Base-by-base conservation (phyloP, 257 asterid species). In the Capsicum rhomboideum region DNA sequence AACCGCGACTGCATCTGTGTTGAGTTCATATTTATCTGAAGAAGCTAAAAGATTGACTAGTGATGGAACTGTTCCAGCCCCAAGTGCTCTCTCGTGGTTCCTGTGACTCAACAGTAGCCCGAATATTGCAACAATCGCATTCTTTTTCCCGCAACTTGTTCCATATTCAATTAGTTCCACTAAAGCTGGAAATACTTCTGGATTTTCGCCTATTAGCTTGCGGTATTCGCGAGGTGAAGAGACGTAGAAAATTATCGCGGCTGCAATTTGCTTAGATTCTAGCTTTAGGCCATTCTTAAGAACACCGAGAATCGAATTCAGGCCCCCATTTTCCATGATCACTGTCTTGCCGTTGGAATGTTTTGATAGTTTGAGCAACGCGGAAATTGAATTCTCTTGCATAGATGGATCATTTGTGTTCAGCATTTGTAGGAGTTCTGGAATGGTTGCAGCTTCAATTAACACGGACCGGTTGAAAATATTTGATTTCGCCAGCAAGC, bases 331-430 rank as follows among this genome's bases (percentile, higher is more conserved):
- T 4, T 85, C 87, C 16, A 94, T 83, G 20, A 94, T 92, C 10
- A 79, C 89, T 80, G 87, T 88, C 90, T 89, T 92, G 10, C 97
- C 96, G 1, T 80, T 83, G 0, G 95, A 88, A 58, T 91, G 92
- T 83, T 94, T 94, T 1, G 97, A 90, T 44, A 94, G 88, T 92
- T 94, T 94, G 82, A 94, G 23, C 85, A 94, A 56, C 3, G 93
- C 93, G 18, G 98, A 89, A 6, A 90, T 85, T 1, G 91, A 90
- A 34, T 92, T 91, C 81, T 93, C 98, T 85, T 92, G 97, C 86
- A 88, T 82, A 10, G 56, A 10, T 3, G 92, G 87, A 87, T 94
- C 90, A 1, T 82, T 59, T 2, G 94, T 84, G 2, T n/a, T 10
- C 0, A 94, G 87, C 46, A 93, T 42, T 6, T 87, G 91, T 8